phyloP scores from a whole-genome alignment of 805 yeast species.

The Starmerella bombicola region DNA sequence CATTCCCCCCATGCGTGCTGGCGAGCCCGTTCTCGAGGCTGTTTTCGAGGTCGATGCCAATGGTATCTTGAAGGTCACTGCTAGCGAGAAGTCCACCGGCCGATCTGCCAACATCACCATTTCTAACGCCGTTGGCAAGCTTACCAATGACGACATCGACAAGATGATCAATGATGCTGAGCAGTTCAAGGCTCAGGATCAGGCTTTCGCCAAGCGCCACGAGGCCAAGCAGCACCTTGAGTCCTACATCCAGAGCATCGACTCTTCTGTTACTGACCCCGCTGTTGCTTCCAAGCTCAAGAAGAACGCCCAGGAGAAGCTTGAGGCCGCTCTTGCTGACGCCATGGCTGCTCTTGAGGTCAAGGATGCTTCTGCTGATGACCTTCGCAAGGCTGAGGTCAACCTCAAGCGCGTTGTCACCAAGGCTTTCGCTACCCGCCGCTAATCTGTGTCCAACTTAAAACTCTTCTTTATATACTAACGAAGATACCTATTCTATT shows the following conservation, averaged over 20 bases:
- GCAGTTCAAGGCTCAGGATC: conserved; percentile 97
- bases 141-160: conserved; percentile 91
- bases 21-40: conserved; percentile 98
- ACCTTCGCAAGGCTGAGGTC: conserved; percentile 98
- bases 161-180: conserved; percentile 98
- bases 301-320: conserved; percentile 94
- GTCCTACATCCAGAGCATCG: conserved; percentile 93
- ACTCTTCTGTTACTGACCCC: conserved; percentile 95
- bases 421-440: conserved; percentile 96
- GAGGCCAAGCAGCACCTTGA: conserved; percentile 99
- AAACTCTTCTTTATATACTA: too few relatives aligned
- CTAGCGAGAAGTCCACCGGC: conserved; percentile 97
- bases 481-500: background rate
- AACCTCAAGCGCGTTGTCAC: conserved; percentile 98
- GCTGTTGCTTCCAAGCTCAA: conserved; percentile 93
- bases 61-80: conserved; percentile 98
- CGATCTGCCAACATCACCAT: conserved; percentile 96
- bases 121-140: conserved; percentile 98
- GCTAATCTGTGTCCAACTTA: too few relatives aligned
- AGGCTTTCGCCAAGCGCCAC: conserved; percentile 98
- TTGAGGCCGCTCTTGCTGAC: conserved; percentile 94
- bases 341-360: conserved; percentile 96
- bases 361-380: conserved; percentile 94
- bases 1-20: conserved; percentile 97
- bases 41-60: conserved; percentile 98